A percentile compares a stretch with the other conserved stretches of the same genome.
Evolutionary conservation across 257 asterid species (phyloP).

Genomic region (Primulina tabacum): DNA sequence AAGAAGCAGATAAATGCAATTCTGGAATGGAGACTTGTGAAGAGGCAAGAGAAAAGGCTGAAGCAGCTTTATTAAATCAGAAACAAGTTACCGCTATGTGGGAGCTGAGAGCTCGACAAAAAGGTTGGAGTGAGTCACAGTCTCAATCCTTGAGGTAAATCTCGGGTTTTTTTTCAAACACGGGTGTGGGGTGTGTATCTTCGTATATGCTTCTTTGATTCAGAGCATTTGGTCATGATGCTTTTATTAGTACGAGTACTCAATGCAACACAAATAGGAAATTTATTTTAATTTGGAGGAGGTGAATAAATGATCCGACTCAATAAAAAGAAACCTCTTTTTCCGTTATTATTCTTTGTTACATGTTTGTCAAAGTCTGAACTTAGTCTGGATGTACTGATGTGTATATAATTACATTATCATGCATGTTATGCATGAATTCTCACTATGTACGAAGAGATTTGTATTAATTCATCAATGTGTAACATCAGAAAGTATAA

Average conservation of each 20-base stretch:
- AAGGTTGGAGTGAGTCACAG: constrained; percentile 67
- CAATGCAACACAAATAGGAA: neutral
- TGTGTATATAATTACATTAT: neutral
- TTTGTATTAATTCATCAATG: neutral
- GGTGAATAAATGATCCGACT: neutral
- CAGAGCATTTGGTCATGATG: neutral
- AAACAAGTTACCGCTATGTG: constrained; percentile 68
- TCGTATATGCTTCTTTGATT: neutral
- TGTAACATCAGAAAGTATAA: neutral
- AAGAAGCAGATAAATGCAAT: constrained; percentile 96
- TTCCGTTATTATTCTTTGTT: neutral
- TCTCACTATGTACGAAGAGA: neutral
- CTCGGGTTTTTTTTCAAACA: neutral
- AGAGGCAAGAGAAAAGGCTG: constrained; percentile 91
- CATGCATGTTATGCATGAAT: neutral
- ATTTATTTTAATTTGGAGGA: neutral
- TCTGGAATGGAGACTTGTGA: constrained; percentile 98
- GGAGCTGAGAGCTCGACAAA: constrained; percentile 87
- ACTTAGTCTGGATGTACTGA: neutral
- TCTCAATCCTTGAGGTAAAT: neutral
- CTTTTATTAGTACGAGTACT: neutral
- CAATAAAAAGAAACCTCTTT: neutral
- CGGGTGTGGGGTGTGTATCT: neutral
- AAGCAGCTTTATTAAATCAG: constrained; percentile 62
- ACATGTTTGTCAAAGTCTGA: neutral